These are phyloP conservation scores for Jatropha multifida DNA, from an alignment of 441 rosid species.

Conservation along the genomic window DNA sequence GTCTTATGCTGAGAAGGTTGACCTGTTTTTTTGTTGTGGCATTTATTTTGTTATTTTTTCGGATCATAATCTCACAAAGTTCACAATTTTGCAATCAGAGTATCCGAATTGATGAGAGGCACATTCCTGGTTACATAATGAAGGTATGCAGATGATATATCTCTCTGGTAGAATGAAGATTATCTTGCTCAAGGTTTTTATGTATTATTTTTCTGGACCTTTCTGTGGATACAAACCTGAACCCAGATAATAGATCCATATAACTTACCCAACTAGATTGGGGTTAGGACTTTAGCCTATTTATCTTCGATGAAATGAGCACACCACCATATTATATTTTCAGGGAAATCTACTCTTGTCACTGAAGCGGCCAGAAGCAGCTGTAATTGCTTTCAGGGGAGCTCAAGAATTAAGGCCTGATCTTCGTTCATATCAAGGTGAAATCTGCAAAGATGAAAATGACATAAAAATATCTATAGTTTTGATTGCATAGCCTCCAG, in stretches of 20 bases:
- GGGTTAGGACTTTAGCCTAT: background rate
- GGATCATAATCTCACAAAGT: conserved; percentile 25
- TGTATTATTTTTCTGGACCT: background rate
- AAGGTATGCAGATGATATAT: conserved; percentile 53
- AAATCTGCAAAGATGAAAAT: conserved; percentile 17
- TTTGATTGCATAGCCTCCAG: conserved; percentile 15
- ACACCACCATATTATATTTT: conserved; percentile 14
- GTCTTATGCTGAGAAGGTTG: conserved; percentile 93
- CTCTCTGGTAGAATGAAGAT: conserved; percentile 14
- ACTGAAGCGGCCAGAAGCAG: conserved; percentile 82
- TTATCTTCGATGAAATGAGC: background rate
- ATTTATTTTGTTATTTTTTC: conserved; percentile 13
- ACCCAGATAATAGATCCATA: background rate
- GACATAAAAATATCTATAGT: conserved; percentile 9
- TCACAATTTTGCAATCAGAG: conserved; percentile 50
- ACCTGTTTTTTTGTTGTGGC: conserved; percentile 23
- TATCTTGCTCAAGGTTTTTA: conserved; percentile 18
- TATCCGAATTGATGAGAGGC: conserved; percentile 87
- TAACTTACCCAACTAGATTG: background rate
- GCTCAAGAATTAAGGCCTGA: conserved; percentile 96
- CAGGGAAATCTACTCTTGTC: conserved; percentile 87
- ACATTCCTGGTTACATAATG: conserved; percentile 86
- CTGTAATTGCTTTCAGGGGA: conserved; percentile 84
- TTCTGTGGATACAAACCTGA: background rate
- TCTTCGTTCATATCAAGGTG: conserved; percentile 98